Evolutionary conservation across 2,329 filamentous ascomycete species (phyloP), one percentile per base, ranked within the genome.

Genomic region (Pseudogymnoascus sp.): DNA sequence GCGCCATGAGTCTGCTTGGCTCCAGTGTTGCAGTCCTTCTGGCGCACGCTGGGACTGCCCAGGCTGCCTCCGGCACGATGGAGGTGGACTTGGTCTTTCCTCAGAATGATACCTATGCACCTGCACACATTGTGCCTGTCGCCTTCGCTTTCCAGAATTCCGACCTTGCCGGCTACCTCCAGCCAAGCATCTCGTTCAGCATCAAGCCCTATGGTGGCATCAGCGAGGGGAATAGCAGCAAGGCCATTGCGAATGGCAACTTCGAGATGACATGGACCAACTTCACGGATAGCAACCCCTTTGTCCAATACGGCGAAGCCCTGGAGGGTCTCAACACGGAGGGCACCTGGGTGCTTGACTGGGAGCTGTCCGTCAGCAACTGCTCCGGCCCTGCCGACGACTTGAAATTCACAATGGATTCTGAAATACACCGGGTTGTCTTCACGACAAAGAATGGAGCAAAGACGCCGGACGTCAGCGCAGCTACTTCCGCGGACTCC

Each of bases 31-130:
- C 30, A 32, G 30, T 32, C 30, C 60, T 47, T 22, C 30, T 57
- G 8, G 59, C 20, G 7, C 16, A 16, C 18, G 47, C 57, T 18
- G 43, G 12, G 9, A 43, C 30, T 60, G 61, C 43, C 16, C 47
- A 25, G 43, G 30, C 34, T 32, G 47, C 58, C 7, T 22, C 60
- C 35, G 62, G 57, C 28, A 57, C 47, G 7, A 25, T 64, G 20
- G 67, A 69, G 54, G 35, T 70, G 54, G 66, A 67, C 37, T 30
- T 70, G 38, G 60, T 69, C 5, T 70, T 71, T 59, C 68, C 69
- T 2, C 68, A 66, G 16, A 67, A 70, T 62, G 61, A 66, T 43
- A 70, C 66, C 3, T 69, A 69, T 60, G 62, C 65, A 18, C 68
- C 65, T 5, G 61, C 61, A 11, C 32, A 54, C n/a, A 58, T 58